phyloP scores from a whole-genome alignment of 305 asterid species.

The Nicotiana rustica region DNA sequence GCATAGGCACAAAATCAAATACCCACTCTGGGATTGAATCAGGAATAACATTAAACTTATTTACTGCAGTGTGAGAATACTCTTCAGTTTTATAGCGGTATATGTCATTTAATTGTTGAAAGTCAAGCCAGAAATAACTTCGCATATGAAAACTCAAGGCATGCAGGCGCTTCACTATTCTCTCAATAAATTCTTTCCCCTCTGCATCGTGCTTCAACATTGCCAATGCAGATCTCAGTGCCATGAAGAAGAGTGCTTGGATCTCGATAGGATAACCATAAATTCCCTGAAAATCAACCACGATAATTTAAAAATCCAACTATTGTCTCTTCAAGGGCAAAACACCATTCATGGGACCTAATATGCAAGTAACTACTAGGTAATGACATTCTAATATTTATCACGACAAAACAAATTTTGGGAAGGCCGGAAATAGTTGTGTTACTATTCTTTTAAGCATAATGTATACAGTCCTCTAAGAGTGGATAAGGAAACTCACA shows the following conservation, averaged over 20 bases:
- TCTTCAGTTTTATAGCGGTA: slow-evolving; percentile 45
- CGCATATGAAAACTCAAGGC: slow-evolving; percentile 48
- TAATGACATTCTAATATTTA: neutral
- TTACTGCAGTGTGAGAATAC: slow-evolving; percentile 46
- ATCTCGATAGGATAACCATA: slow-evolving; percentile 47
- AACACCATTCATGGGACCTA: neutral
- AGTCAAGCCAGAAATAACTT: slow-evolving; percentile 47
- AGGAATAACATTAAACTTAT: slow-evolving; percentile 45
- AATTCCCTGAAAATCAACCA: slow-evolving; percentile 41
- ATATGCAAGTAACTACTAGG: neutral
- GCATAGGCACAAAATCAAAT: slow-evolving; percentile 43
- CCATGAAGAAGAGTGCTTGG: slow-evolving; percentile 46
- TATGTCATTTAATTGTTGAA: slow-evolving; percentile 46
- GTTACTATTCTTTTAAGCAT: neutral
- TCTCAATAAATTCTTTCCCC: slow-evolving; percentile 43
- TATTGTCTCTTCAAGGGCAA: neutral
- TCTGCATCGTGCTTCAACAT: slow-evolving; percentile 46
- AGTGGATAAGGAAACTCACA: slow-evolving; percentile 2
- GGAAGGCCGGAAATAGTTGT: slow-evolving; percentile 7
- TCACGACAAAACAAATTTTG: neutral
- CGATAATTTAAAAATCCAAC: neutral
- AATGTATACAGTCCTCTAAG: neutral
- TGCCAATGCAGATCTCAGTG: slow-evolving; percentile 41
- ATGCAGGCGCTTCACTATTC: slow-evolving; percentile 43
- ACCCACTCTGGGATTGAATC: slow-evolving; percentile 47